Evolutionary conservation across 192 early-diverging fungal genomes (phyloP).

Genomic region (Powellomyces hirtus): DNA sequence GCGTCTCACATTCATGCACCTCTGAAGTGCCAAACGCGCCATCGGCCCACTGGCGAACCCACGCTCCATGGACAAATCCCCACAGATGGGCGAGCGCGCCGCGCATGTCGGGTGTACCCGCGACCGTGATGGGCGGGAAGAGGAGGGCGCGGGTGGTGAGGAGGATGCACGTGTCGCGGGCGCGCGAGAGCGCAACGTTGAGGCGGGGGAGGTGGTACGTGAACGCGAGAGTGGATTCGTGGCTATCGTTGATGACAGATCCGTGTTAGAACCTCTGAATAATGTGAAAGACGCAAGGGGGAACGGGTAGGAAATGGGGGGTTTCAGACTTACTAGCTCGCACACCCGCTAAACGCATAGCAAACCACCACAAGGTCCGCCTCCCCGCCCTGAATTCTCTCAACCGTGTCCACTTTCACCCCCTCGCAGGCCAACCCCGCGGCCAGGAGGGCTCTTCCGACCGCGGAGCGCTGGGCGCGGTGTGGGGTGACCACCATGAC

Average conservation of each 20-base stretch:
- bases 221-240: conserved; percentile 36
- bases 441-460: background rate
- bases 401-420: conserved; percentile 38
- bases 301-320: background rate
- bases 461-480: conserved; percentile 23
- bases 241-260: background rate
- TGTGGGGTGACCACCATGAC: conserved; percentile 34
- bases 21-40: no score
- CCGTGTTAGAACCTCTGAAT: background rate
- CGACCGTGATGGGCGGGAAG: conserved; percentile 15
- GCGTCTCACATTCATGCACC: no score
- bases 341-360: conserved; percentile 42
- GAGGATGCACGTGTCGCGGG: conserved; percentile 32
- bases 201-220: conserved; percentile 29
- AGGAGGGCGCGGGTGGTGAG: conserved; percentile 18
- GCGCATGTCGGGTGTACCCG: background rate
- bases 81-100: conserved; percentile 28
- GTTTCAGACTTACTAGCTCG: background rate
- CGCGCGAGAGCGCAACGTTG: conserved; percentile 39
- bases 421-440: background rate
- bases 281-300: background rate
- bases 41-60: conserved; percentile 6
- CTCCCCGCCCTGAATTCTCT: conserved; percentile 38
- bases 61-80: conserved; percentile 8
- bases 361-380: conserved; percentile 62